These are phyloP conservation scores for Pichia rugopelliculosa DNA, from an alignment of 805 yeast genomes.

Conservation along the genomic window DNA sequence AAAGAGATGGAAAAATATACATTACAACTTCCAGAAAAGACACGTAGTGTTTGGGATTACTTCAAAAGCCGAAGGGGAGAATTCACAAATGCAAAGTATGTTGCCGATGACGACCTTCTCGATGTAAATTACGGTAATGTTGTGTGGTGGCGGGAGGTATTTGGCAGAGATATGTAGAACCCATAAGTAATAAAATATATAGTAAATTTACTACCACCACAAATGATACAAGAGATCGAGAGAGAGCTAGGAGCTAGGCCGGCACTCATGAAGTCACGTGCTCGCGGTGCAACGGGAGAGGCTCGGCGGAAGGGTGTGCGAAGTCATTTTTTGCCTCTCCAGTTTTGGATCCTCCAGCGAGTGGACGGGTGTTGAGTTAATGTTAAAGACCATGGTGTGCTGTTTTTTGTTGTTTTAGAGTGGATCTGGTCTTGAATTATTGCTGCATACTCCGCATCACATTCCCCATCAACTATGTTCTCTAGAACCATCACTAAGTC, in stretches of 20 bases:
- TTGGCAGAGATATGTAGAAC: not conserved
- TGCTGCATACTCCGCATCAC: not conserved
- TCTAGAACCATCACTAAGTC: constrained; percentile 18
- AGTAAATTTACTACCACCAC: no score
- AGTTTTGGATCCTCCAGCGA: not conserved
- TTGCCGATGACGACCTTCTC: constrained; percentile 14
- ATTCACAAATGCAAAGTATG: constrained; percentile 48
- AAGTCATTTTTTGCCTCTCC: not conserved
- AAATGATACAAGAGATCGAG: no score
- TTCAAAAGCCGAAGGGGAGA: constrained; percentile 69
- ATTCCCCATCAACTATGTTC: constrained; percentile 13
- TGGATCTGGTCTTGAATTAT: not conserved
- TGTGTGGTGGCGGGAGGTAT: constrained; percentile 1
- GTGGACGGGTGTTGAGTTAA: no score
- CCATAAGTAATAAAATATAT: no score
- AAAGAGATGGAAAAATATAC: constrained; percentile 55
- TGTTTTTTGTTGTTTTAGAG: no score
- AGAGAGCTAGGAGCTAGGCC: no score
- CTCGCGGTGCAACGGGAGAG: not conserved
- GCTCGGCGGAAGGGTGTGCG: not conserved
- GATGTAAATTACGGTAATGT: constrained; percentile 3
- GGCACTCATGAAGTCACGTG: not conserved
- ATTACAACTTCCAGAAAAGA: constrained; percentile 36
- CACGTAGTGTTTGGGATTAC: constrained; percentile 90
- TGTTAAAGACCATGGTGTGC: no score